A percentile compares a stretch with the other conserved stretches of the same genome.
These are phyloP conservation scores for Eucalyptus microcorys DNA, from an alignment of 345 rosid species.

Conservation along the genomic window DNA sequence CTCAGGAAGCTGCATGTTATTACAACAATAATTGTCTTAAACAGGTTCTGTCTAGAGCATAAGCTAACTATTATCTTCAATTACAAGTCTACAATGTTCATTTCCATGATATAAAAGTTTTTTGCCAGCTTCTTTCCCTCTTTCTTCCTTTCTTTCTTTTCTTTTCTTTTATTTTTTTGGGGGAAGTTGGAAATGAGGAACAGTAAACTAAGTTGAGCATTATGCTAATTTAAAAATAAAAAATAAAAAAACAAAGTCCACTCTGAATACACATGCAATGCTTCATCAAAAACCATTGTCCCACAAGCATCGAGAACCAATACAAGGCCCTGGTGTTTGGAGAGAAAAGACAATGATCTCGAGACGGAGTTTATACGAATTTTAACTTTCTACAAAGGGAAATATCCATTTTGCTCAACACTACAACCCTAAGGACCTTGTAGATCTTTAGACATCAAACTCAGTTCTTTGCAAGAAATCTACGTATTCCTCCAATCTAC, in stretches of 20 bases:
- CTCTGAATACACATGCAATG: not conserved
- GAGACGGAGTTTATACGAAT: not conserved
- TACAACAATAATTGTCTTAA: not conserved
- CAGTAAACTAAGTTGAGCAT: not conserved
- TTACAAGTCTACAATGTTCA: not conserved
- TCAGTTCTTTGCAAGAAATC: not conserved
- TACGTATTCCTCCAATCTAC: not conserved
- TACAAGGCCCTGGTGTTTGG: not conserved
- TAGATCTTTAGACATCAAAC: not conserved
- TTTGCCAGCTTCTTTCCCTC: not conserved
- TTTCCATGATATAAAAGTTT: not conserved
- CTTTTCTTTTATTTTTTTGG: not conserved
- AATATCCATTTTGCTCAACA: not conserved
- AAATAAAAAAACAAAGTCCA: not conserved
- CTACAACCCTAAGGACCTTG: not conserved
- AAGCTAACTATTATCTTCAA: not conserved
- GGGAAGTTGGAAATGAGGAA: not conserved
- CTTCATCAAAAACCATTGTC: not conserved
- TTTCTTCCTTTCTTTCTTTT: not conserved
- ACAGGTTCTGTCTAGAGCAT: not conserved
- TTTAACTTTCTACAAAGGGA: not conserved
- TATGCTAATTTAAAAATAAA: not conserved
- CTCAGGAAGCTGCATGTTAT: constrained; percentile 71
- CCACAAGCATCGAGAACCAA: not conserved
- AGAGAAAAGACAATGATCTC: not conserved